phyloP scores from a whole-genome alignment of 2,329 filamentous ascomycete genomes.

The Apiospora pterosperma region DNA sequence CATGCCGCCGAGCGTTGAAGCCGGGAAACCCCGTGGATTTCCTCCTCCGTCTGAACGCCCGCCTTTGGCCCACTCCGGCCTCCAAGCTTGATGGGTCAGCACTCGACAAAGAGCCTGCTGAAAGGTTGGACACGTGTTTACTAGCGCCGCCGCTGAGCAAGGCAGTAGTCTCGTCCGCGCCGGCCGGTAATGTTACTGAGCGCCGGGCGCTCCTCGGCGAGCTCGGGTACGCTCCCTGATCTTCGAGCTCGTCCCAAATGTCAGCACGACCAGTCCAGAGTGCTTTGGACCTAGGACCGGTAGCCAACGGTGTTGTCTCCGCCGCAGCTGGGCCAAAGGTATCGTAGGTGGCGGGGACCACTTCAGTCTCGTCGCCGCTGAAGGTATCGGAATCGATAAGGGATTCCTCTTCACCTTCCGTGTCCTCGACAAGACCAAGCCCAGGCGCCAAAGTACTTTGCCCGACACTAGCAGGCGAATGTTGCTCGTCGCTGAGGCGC shows the following conservation, averaged over 20 bases:
- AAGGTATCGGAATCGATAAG: constrained; percentile 45
- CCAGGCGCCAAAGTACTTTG: constrained; percentile 76
- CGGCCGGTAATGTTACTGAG: constrained; percentile 44
- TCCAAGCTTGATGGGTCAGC: constrained; percentile 17
- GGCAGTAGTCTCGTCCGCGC: constrained; percentile 35
- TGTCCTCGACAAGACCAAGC: constrained; percentile 74
- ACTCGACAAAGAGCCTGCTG: constrained; percentile 21
- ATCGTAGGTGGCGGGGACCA: constrained; percentile 36
- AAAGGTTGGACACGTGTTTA: constrained; percentile 22
- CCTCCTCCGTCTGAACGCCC: constrained; percentile 41
- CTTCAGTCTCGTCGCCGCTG: constrained; percentile 39
- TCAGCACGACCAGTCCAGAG: constrained; percentile 68
- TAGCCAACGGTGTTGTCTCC: constrained; percentile 33
- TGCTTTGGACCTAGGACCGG: constrained; percentile 45
- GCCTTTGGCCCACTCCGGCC: constrained; percentile 21
- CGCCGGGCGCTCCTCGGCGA: constrained; percentile 38
- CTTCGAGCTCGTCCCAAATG: constrained; percentile 86
- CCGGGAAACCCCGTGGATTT: constrained; percentile 62
- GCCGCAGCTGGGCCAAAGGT: constrained; percentile 40
- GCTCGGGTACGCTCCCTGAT: constrained; percentile 51
- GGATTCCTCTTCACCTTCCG: constrained; percentile 57
- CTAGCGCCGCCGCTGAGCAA: constrained; percentile 26
- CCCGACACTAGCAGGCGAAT: constrained; percentile 49
- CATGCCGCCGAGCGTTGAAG: constrained; percentile 48
- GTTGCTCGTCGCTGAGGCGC: constrained; percentile 79